Base-by-base conservation (phyloP, 768 basidiomycete species). In the Cubamyces sp. region DNA sequence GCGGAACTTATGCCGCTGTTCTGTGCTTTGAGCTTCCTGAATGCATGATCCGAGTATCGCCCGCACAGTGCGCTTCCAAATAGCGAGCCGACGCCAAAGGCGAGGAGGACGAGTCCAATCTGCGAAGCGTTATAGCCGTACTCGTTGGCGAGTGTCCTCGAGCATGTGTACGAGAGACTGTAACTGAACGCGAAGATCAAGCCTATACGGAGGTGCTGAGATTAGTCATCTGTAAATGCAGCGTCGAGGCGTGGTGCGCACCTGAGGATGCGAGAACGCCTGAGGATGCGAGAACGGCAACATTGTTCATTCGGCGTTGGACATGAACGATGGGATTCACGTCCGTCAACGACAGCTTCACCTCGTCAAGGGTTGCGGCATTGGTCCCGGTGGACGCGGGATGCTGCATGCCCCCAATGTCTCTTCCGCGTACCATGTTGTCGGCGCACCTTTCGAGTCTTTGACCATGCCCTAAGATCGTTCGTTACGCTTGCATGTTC, bases 91-190 rank as follows among this genome's bases (percentile, higher is more conserved):
- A 82, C 64, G 48, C 94, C 94, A 66, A 86, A 90, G 0, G 88
- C 74, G 11, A 97, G 81, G 5, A 94, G 82, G 9, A 93, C 85
- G 28, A 94, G 73, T 3, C 94, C 94, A 50, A 90, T 84, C 45
- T 85, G 78, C 5, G 95, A 76, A 0, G 94, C 77, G 49, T 83
- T 77, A 71, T 88, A 94, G 30, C 80, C 70, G 67, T 96, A 96
- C 2, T 79, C 73, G 28, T 74, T 71, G 6, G 77, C 81, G 12
- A 96, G 79, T 0, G 90, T 92, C 61, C 90, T 81, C 9, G 91
- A 81, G 16, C 85, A 85, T 0, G 91, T 91, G 71, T 93, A 96
- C 2, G 84, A 76, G 40, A 95, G 79, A 46, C 83, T 78, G 72
- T 89, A 94, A 40, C 79, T 82, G 54, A 86, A 87, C 0, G 86